A percentile compares a stretch with the other conserved stretches of the same genome.
Evolutionary conservation across 352 stramenopile species (phyloP).

Genomic region (Phytophthora crassamura): DNA sequence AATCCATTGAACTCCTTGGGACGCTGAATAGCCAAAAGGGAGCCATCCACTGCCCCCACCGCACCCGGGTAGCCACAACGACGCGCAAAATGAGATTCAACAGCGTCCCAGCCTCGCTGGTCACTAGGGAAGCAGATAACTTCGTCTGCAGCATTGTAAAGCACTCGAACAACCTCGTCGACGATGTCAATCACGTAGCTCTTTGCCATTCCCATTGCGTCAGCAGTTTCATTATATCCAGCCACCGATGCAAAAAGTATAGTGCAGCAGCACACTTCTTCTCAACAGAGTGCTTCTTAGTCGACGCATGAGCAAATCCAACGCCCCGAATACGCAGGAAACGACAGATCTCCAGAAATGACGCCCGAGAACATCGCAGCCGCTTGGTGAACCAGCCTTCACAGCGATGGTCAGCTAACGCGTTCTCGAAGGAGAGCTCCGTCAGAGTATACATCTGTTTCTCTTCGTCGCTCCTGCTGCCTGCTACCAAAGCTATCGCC

Average conservation of each 20-base stretch:
- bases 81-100: no score
- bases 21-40: no score
- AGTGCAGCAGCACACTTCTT: slow-evolving; percentile 13
- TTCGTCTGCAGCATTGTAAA: no score
- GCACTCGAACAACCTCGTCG: slow-evolving; percentile 5
- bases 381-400: slow-evolving; percentile 18
- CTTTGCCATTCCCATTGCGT: slow-evolving; percentile 15
- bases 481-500: no score
- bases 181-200: slow-evolving; percentile 20
- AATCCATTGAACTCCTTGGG: no score
- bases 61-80: no score
- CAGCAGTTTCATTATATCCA: slow-evolving; percentile 8
- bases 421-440: no score
- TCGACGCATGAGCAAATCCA: neutral
- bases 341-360: neutral
- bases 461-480: no score
- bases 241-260: neutral
- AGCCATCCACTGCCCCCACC: no score
- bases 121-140: no score
- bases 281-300: slow-evolving; percentile 2
- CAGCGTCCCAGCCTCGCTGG: no score
- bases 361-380: neutral
- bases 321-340: slow-evolving; percentile 1
- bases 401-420: no score
- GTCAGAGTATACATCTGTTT: neutral